phyloP scores from a whole-genome alignment of 257 asterid genomes.

The Jasminum sambac region DNA sequence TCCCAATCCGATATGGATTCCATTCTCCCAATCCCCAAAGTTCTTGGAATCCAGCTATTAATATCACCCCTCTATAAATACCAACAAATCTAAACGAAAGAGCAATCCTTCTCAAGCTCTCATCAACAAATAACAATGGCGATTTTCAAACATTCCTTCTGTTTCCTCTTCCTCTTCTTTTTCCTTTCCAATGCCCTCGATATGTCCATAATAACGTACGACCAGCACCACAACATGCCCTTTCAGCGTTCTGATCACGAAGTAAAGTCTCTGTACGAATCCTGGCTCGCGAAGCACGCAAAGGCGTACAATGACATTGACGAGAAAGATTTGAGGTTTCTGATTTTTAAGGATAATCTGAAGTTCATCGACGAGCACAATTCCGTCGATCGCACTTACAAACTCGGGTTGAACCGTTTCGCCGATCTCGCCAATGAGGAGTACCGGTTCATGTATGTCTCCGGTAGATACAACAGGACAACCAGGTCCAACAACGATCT shows the following conservation, averaged over 20 bases:
- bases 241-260: constrained; percentile 31
- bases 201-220: constrained; percentile 69
- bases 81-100: neutral
- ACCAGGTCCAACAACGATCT: constrained; percentile 39
- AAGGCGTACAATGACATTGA: constrained; percentile 62
- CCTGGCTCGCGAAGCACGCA: constrained; percentile 75
- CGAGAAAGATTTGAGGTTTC: constrained; percentile 68
- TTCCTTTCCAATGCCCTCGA: constrained; percentile 56
- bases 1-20: neutral
- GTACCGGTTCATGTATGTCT: constrained; percentile 50
- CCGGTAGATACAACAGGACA: constrained; percentile 51
- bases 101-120: neutral
- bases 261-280: constrained; percentile 52
- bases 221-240: constrained; percentile 35
- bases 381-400: constrained; percentile 48
- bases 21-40: neutral
- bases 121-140: constrained; percentile 68
- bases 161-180: constrained; percentile 30
- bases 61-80: neutral
- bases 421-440: constrained; percentile 84
- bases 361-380: constrained; percentile 61
- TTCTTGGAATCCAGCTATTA: neutral
- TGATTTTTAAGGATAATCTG: constrained; percentile 73
- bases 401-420: constrained; percentile 70
- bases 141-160: constrained; percentile 30